Evolutionary conservation across 1,284 basidiomycete species (phyloP), one percentile per base, ranked within the genome.

Genomic region (Pseudozyma tsukubaensis): DNA sequence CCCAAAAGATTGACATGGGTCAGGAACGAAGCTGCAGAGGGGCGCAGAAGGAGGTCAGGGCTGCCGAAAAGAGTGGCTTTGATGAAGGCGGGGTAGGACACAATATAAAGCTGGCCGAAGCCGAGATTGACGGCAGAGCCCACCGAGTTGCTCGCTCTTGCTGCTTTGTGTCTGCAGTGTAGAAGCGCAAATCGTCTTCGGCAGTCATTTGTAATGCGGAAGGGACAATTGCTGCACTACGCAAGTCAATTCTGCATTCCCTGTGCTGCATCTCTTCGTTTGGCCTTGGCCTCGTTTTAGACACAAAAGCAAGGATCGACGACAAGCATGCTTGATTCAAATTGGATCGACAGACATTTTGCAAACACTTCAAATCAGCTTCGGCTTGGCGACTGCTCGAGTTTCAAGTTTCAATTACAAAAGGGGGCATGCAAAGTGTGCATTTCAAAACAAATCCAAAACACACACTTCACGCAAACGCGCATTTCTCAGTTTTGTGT

Each of bases 341-440:
- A 13, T 39, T 39, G 60, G 55, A 64, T 65, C 50, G 56, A 53
- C 56, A 45, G 44, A 45, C 44, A 18, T 29, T 29, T 29, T 29
- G 24, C 3, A 29, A 29, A 29, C 24, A 29, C 24, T 29, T 29
- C 3, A 29, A 29, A 29, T 29, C 24, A 29, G 24, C 44, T 45
- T 45, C 44, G 44, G 44, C 44, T 45, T 45, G 44, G 44, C 44
- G 24, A 18, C 9, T 18, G 42, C 42, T 29, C 24, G 24, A 29
- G 24, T 29, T 29, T 29, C 6, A 29, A 29, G 24, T 3, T 29
- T 29, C 24, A 29, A 29, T 29, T 29, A 29, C 24, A 29, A 29
- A 29, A 29, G 24, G 24, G 24, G 24, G 24, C 24, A 29, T 29
- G 24, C 24, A 29, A 29, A 29, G 24, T 29, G 24, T 29, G 24